Percentiles rank a stretch among this genome's conserved stretches.
Conservation (phyloP, 164 flowering plant species). For the Vitis amurensis region DNA sequence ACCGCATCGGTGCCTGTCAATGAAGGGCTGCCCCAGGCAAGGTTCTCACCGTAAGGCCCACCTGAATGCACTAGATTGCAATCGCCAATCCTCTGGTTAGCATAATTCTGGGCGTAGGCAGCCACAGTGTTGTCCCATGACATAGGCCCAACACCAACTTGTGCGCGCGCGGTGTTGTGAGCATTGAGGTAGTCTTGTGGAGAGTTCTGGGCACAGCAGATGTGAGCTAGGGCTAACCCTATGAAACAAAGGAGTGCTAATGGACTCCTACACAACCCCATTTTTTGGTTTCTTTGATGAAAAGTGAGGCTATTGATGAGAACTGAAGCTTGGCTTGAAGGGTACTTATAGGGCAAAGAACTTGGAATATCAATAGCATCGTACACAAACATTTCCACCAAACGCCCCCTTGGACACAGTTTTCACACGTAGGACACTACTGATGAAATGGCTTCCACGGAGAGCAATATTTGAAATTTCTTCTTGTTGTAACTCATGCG, state of each 20-base stretch:
- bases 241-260: slow-evolving; percentile 7
- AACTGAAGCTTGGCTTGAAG: too few relatives aligned
- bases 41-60: slow-evolving; percentile 35
- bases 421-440: too few relatives aligned
- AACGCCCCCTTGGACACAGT: too few relatives aligned
- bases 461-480: too few relatives aligned
- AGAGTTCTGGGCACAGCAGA: slow-evolving; percentile 31
- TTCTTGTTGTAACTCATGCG: too few relatives aligned
- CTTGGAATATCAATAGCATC: too few relatives aligned
- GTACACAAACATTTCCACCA: too few relatives aligned
- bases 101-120: slow-evolving; percentile 34
- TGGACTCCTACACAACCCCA: background rate
- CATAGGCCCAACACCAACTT: slow-evolving; percentile 30
- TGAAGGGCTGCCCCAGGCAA: background rate
- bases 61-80: slow-evolving; percentile 36
- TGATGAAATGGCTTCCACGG: too few relatives aligned
- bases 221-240: background rate
- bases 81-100: slow-evolving; percentile 20
- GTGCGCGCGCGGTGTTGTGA: slow-evolving; percentile 37
- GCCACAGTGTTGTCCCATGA: slow-evolving; percentile 38
- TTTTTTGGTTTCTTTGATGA: too few relatives aligned
- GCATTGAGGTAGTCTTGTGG: slow-evolving; percentile 34
- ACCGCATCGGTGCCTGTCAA: background rate
- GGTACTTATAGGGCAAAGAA: too few relatives aligned
- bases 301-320: too few relatives aligned